Evolutionary conservation across 148 eudicot species (phyloP), one percentile per base, ranked within the genome.

Genomic region (Polygonum maritimum): DNA sequence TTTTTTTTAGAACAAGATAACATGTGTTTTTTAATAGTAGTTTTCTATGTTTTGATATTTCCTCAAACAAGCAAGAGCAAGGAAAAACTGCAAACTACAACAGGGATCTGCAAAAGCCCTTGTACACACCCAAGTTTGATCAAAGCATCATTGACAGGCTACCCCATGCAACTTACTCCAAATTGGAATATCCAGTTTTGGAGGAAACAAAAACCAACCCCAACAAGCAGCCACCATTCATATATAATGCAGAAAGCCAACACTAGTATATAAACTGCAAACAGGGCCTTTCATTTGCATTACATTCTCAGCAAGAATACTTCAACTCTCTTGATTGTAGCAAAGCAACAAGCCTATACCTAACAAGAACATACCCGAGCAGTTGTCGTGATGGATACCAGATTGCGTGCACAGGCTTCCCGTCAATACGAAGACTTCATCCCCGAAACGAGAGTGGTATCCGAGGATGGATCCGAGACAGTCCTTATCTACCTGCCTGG

Each of bases 401-500:
- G 40, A 76, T 8, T 35, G 57, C 40, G 45, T 39, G 78, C 69
- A 45, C 65, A 60, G 74, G 62, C 86, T 67, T 63, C 48, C 22
- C 81, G 83, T 14, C 76, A 51, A 1, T 83, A 86, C 35, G 80
- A 83, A 77, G 83, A 80, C 71, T 83, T 81, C 48, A 86, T 79
- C 14, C 92, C 96, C 40, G 55, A 82, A 14, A 77, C 83, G 7
- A 87, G 85, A 35, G 48, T 75, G 74, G 81, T 86, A 4, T 70
- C 77, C 0, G 88, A 87, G 76, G 81, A 86, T 70, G 86, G 77
- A 63, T 81, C 82, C 39, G 92, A 91, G 38, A 86, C 85, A 74
- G 76, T 89, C 73, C 85, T 83, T 47, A 4, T 91, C 47, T 76
- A 83, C 81, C 84, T 91, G 63, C 88, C 91, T 7, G 89, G 96